Conservation (phyloP, 2,329 filamentous ascomycete genomes). For the Thermothelomyces thermophilus region DNA sequence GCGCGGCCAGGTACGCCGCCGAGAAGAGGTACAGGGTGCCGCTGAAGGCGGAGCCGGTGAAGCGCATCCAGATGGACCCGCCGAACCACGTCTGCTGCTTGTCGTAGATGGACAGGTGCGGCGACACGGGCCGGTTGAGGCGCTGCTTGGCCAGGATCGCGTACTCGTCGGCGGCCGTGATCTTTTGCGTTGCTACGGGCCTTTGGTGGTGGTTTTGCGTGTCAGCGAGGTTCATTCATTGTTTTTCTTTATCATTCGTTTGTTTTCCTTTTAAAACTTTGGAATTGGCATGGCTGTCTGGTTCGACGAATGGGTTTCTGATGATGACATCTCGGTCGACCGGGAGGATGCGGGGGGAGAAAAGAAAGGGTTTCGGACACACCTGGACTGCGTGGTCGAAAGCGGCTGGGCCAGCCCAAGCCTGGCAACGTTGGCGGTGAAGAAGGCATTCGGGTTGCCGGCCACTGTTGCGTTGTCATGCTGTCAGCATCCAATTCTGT, state of each 20-base stretch:
- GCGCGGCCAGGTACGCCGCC: conserved; percentile 72
- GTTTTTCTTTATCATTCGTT: no score
- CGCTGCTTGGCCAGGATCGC: conserved; percentile 76
- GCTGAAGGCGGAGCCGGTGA: conserved; percentile 70
- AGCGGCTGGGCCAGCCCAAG: conserved; percentile 38
- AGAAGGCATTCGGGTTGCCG: conserved; percentile 40
- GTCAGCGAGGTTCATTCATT: conserved; percentile 19
- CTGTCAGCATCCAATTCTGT: conserved; percentile 8
- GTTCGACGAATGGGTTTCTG: background rate
- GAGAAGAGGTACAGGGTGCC: conserved; percentile 75
- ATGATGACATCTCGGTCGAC: background rate
- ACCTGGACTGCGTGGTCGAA: conserved; percentile 43
- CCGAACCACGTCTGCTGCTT: conserved; percentile 79
- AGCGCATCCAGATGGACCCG: conserved; percentile 66
- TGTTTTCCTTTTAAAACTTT: no score
- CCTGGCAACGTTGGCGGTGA: conserved; percentile 43
- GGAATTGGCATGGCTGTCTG: no score
- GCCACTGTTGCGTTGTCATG: conserved; percentile 25
- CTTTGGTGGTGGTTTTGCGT: conserved; percentile 33
- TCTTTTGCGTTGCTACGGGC: conserved; percentile 49
- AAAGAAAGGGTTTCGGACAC: no score
- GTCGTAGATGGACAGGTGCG: conserved; percentile 81
- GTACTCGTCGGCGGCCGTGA: conserved; percentile 47
- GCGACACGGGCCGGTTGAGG: conserved; percentile 70
- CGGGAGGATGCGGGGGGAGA: background rate